Percentiles rank a stretch among this genome's conserved stretches.
Evolutionary conservation across 139 green algal genomes (phyloP).

Genomic region (Chlorella sp.): DNA sequence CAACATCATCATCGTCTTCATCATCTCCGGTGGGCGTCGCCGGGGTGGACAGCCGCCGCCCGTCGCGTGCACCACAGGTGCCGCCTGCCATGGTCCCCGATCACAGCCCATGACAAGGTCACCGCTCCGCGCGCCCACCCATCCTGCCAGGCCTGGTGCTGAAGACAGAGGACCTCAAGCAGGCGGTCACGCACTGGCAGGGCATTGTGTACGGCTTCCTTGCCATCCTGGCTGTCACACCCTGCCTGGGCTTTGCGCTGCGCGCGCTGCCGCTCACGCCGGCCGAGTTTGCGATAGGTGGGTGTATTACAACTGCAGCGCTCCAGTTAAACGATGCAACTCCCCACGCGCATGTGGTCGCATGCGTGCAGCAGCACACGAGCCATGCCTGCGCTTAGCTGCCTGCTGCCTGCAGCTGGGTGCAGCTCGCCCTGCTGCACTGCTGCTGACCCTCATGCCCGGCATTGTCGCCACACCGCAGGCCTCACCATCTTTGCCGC

Average conservation of each 20-base stretch:
- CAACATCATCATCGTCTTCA: constrained; percentile 60
- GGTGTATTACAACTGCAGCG: too few relatives aligned
- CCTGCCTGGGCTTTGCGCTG: constrained; percentile 72
- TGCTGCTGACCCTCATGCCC: neutral
- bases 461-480: neutral
- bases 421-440: neutral
- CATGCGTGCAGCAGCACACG: too few relatives aligned
- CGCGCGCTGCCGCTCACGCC: constrained; percentile 58
- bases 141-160: constrained; percentile 42
- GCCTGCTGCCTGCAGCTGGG: neutral
- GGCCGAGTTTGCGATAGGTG: constrained; percentile 64
- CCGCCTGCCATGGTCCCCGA: too few relatives aligned
- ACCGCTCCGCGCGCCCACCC: too few relatives aligned
- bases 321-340: too few relatives aligned
- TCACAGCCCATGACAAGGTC: too few relatives aligned
- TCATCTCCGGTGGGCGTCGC: constrained; percentile 77
- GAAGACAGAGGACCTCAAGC: constrained; percentile 69
- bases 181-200: constrained; percentile 58
- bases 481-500: constrained; percentile 87
- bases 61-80: neutral
- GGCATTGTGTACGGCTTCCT: constrained; percentile 46
- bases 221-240: constrained; percentile 73
- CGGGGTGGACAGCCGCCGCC: neutral
- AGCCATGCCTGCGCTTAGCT: too few relatives aligned
- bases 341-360: too few relatives aligned